A percentile compares a stretch with the other conserved stretches of the same genome.
These are phyloP conservation scores for Dunaliella primolecta DNA, from an alignment of 139 green algal genomes.

Conservation along the genomic window DNA sequence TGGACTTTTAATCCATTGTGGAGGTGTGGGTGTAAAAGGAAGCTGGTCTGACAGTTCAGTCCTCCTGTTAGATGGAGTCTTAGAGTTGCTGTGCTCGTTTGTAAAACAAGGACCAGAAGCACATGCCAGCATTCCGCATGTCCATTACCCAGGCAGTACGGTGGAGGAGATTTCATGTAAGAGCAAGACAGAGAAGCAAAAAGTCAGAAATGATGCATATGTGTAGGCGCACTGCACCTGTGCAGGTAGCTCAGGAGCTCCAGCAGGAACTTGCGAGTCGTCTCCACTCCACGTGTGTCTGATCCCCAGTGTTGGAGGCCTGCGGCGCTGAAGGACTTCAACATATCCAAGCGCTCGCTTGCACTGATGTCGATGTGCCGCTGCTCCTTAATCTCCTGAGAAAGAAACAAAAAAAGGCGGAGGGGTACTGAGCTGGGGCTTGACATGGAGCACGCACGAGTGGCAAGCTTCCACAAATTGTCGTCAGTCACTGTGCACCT, in stretches of 20 bases:
- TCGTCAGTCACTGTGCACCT: too few relatives aligned
- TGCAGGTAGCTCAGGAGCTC: conserved; percentile 93
- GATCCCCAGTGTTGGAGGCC: conserved; percentile 95
- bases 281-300: conserved; percentile 90
- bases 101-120: background rate
- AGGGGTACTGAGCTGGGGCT: background rate
- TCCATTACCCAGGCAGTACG: background rate
- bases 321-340: conserved; percentile 65
- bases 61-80: too few relatives aligned
- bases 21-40: too few relatives aligned
- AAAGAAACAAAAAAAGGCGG: too few relatives aligned
- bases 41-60: too few relatives aligned
- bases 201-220: background rate
- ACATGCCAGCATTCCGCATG: background rate
- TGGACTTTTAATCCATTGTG: too few relatives aligned
- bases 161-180: background rate
- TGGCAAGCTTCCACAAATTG: background rate
- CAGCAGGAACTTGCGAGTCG: conserved; percentile 88
- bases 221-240: conserved; percentile 29
- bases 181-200: background rate
- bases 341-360: conserved; percentile 84
- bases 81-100: background rate
- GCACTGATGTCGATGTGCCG: conserved; percentile 94
- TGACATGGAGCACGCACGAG: too few relatives aligned
- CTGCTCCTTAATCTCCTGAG: conserved; percentile 89